Base-by-base conservation (phyloP, 768 basidiomycete genomes). In the Plicaturopsis crispa region DNA sequence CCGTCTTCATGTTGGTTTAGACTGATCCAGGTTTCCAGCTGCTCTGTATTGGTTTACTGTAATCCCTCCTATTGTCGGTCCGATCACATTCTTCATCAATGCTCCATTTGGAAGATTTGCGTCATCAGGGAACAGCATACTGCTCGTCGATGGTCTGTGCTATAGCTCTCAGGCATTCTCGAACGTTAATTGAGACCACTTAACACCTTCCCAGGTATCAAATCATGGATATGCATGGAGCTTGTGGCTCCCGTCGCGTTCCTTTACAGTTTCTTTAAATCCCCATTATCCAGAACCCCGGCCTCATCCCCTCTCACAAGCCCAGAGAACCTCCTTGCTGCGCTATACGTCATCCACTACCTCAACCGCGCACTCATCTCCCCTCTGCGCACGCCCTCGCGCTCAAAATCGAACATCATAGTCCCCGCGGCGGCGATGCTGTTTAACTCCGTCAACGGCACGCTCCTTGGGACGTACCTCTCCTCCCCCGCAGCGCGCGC, bases 101-200 rank as follows among this genome's bases (percentile, higher is more conserved):
- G 89, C 87, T 0, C 85, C 85, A 0, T 89, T 89, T 55, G 90
- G 90, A 7, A 72, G 84, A 0, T 91, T 91, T 53, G 57, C 78
- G 0, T 74, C 71, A 0, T 44, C 55, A 24, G 23, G 54, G 42
- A 45, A 72, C 20, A 71, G 67, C 46, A 45, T 69, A 40, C 59
- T 80, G 44, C 57, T 77, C 8, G 47, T 84, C 5, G 72, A 88
- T 45, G 84, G 80, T 69, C 38, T n/a, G 55, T 48, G 17, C 12
- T 11, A 14, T 22, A 26, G 24, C 32, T 14, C 40, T 42, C 11
- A 20, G 7, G 18, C 13, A 5, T 24, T 31, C 12, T 5, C 35
- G 31, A 26, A 24, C 24, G 33, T 22, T 21, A 26, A 21, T 31
- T 26, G 6, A 37, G 48, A 48, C 52, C 5, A 57, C 62, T 24